phyloP scores from a whole-genome alignment of 257 asterid species.

The Solanum okadae region DNA sequence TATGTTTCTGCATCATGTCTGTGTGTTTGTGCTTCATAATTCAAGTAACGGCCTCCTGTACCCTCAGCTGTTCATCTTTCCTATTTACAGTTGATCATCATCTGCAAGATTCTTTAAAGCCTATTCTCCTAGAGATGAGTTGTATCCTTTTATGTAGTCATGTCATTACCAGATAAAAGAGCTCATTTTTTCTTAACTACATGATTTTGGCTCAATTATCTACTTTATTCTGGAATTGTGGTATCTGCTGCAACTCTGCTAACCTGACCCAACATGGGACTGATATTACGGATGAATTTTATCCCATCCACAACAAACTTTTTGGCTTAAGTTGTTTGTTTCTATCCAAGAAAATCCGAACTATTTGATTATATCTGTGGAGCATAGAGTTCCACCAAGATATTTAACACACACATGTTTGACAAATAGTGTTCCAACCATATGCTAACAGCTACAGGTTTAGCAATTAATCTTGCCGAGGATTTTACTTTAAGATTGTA shows the following conservation, averaged over 20 bases:
- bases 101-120: not conserved
- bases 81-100: not conserved
- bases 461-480: not conserved
- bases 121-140: not conserved
- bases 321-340: not conserved
- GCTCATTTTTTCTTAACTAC: not conserved
- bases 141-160: not conserved
- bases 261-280: not conserved
- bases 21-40: not conserved
- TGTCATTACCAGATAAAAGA: not conserved
- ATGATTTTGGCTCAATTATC: not conserved
- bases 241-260: not conserved
- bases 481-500: not conserved
- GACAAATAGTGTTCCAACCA: not conserved
- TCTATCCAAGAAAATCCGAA: not conserved
- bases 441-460: not conserved
- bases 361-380: not conserved
- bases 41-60: not conserved
- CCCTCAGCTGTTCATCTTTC: not conserved
- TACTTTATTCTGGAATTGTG: not conserved
- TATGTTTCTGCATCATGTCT: not conserved
- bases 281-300: not conserved
- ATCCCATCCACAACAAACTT: not conserved
- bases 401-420: not conserved
- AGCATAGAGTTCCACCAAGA: not conserved